These are phyloP conservation scores for Pseudogymnoascus sp. DNA, from an alignment of 2,329 filamentous ascomycete species.

Conservation along the genomic window DNA sequence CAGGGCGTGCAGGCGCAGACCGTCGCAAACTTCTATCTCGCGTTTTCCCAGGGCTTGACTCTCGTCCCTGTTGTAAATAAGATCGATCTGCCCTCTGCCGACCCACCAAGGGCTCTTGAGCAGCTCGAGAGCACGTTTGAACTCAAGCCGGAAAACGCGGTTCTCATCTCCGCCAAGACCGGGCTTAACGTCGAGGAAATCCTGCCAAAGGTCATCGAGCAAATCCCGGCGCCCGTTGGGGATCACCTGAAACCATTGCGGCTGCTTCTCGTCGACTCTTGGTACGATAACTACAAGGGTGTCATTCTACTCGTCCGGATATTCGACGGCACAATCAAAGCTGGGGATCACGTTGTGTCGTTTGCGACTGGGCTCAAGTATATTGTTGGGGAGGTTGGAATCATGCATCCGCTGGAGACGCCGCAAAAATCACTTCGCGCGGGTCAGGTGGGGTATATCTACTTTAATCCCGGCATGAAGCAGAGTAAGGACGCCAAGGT, in stretches of 20 bases:
- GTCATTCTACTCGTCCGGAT: slow-evolving; percentile 85
- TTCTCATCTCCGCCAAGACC: slow-evolving; percentile 86
- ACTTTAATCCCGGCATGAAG: slow-evolving; percentile 99
- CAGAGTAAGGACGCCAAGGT: slow-evolving; percentile 90
- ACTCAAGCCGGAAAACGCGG: slow-evolving; percentile 64
- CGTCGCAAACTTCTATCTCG: slow-evolving; percentile 96
- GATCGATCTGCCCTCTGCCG: slow-evolving; percentile 83
- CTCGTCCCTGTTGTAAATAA: slow-evolving; percentile 95
- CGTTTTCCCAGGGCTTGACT: slow-evolving; percentile 80
- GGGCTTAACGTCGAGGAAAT: slow-evolving; percentile 79
- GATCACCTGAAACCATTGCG: slow-evolving; percentile 64
- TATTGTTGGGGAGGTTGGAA: slow-evolving; percentile 89
- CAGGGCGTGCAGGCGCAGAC: slow-evolving; percentile 97
- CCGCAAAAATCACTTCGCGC: slow-evolving; percentile 73
- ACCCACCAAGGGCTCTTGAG: slow-evolving; percentile 73
- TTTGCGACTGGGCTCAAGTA: slow-evolving; percentile 86
- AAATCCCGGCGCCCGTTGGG: slow-evolving; percentile 72
- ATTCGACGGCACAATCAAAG: slow-evolving; percentile 76
- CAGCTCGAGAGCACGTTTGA: slow-evolving; percentile 86
- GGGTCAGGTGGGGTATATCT: slow-evolving; percentile 92
- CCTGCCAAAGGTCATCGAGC: slow-evolving; percentile 74
- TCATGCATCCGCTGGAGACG: slow-evolving; percentile 85
- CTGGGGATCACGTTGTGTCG: slow-evolving; percentile 79
- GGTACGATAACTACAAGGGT: slow-evolving; percentile 94
- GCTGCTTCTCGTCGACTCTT: slow-evolving; percentile 88